Percentiles rank a stretch among this genome's conserved stretches.
phyloP scores from a whole-genome alignment of 805 yeast species.

The Schwanniomyces polymorphus region DNA sequence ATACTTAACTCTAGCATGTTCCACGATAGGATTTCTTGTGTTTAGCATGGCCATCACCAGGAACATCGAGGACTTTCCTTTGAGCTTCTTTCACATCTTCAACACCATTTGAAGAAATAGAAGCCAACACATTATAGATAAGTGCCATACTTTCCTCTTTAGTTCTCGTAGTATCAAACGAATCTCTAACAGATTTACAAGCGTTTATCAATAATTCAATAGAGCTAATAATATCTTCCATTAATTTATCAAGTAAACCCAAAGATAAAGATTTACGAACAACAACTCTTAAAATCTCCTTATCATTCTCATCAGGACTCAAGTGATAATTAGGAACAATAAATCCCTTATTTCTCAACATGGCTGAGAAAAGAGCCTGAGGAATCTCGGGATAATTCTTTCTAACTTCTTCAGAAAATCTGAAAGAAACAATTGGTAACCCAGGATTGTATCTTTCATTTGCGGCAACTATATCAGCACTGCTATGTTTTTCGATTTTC shows the following conservation, averaged over 20 bases:
- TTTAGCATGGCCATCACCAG: conserved; percentile 19
- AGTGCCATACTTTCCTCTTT: conserved; percentile 28
- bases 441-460: conserved; percentile 66
- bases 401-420: conserved; percentile 59
- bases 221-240: conserved; percentile 57
- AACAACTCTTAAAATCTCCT: conserved; percentile 82
- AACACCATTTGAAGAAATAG: conserved; percentile 59
- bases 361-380: conserved; percentile 68
- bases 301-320: conserved; percentile 56
- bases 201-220: conserved; percentile 54
- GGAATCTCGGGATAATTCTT: conserved; percentile 75
- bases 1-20: conserved; percentile 22
- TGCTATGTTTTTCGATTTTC: conserved; percentile 6
- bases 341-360: conserved; percentile 79
- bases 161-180: conserved; percentile 12
- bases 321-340: conserved; percentile 88
- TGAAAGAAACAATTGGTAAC: conserved; percentile 87
- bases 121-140: conserved; percentile 49
- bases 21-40: conserved; percentile 36
- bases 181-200: conserved; percentile 37
- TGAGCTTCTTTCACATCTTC: conserved; percentile 31
- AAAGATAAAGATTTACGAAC: conserved; percentile 70
- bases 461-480: conserved; percentile 13
- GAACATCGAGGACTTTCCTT: conserved; percentile 16
- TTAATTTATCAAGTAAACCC: conserved; percentile 58